These are phyloP conservation scores for Pseudogymnoascus sp. DNA, from an alignment of 2,329 filamentous ascomycete species.

Conservation along the genomic window DNA sequence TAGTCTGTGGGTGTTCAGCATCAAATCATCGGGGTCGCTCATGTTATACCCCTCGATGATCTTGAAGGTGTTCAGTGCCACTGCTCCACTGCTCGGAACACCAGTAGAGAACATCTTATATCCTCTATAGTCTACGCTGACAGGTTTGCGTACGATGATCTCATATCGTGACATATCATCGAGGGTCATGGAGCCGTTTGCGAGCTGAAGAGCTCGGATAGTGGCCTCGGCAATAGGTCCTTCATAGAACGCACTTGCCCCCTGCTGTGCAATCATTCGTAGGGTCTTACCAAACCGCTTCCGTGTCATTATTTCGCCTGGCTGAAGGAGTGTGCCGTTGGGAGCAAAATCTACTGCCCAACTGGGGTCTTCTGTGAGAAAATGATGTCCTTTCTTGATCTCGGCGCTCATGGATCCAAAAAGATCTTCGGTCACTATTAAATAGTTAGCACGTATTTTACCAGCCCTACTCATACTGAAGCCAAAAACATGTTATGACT, in stretches of 20 bases:
- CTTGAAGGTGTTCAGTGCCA: constrained; percentile 61
- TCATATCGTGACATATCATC: constrained; percentile 58
- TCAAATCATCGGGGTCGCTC: constrained; percentile 40
- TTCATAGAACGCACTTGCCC: constrained; percentile 53
- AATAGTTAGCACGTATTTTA: constrained; percentile 13
- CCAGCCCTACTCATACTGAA: not conserved
- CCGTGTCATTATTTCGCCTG: constrained; percentile 56
- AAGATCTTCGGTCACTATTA: constrained; percentile 59
- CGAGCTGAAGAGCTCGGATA: constrained; percentile 46
- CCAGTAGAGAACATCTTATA: constrained; percentile 62
- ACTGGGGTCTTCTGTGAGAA: constrained; percentile 50
- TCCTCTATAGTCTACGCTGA: constrained; percentile 57
- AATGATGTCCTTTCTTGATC: constrained; percentile 38
- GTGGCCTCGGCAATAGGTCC: constrained; percentile 54
- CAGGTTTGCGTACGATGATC: constrained; percentile 52
- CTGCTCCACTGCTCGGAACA: constrained; percentile 69
- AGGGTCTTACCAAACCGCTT: constrained; percentile 59
- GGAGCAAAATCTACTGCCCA: constrained; percentile 66
- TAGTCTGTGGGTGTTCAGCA: constrained; percentile 71
- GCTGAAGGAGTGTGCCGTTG: constrained; percentile 44
- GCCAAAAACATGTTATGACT: not conserved
- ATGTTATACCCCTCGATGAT: constrained; percentile 69
- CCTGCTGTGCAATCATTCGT: constrained; percentile 50
- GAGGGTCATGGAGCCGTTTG: constrained; percentile 60
- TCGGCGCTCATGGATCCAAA: constrained; percentile 61